Percentiles rank a stretch among this genome's conserved stretches.
Conservation (phyloP, 257 asterid species). For the Salvia miltiorrhiza region DNA sequence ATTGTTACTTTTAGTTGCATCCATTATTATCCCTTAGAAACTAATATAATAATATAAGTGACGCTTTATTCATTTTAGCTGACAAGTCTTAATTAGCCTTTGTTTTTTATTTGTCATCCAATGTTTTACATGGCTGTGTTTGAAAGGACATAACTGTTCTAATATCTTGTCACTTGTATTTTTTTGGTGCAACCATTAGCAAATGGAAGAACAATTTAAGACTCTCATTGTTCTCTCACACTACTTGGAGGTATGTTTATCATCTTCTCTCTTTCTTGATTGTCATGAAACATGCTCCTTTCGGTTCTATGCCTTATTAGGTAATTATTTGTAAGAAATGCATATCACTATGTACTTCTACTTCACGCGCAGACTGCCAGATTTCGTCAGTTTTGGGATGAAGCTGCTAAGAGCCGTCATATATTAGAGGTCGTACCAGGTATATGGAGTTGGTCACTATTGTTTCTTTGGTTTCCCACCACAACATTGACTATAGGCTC, state of each 20-base stretch:
- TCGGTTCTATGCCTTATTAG: not conserved
- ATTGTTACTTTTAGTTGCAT: not conserved
- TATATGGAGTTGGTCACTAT: not conserved
- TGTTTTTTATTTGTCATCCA: not conserved
- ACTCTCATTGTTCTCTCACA: constrained; percentile 84
- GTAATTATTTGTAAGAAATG: not conserved
- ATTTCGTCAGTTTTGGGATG: constrained; percentile 94
- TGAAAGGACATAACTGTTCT: not conserved
- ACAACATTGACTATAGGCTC: not conserved
- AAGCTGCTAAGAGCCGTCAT: constrained; percentile 76
- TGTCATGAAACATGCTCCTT: not conserved
- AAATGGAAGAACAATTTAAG: constrained; percentile 95
- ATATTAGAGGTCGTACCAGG: constrained; percentile 45
- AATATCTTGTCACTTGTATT: not conserved
- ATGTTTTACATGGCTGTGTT: not conserved
- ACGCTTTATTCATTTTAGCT: not conserved
- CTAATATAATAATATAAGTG: not conserved
- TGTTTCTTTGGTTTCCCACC: not conserved
- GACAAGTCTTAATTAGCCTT: not conserved
- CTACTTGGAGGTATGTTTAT: constrained; percentile 75
- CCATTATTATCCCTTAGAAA: not conserved
- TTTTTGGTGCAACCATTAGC: constrained; percentile 35
- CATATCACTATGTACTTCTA: not conserved
- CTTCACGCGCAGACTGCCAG: constrained; percentile 71
- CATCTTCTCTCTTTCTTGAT: not conserved